Conservation (phyloP, 2,329 filamentous ascomycete genomes). For the Alternaria burnsii region DNA sequence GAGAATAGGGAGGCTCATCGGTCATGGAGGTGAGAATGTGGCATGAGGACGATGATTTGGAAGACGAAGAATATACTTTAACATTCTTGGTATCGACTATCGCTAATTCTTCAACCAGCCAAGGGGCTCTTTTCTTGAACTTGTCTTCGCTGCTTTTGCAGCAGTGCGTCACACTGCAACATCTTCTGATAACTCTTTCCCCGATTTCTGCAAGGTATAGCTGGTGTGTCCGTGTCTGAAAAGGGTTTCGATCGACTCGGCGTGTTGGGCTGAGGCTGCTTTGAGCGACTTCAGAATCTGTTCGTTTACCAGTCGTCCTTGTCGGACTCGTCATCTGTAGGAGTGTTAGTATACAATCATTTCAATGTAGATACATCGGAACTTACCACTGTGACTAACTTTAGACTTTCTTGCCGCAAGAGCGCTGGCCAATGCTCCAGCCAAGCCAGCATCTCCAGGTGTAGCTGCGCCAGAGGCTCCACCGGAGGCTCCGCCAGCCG, state of each 20-base stretch:
- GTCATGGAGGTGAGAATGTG: neutral
- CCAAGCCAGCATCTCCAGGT: constrained; percentile 51
- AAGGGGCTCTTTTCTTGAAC: neutral
- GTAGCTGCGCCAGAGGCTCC: constrained; percentile 40
- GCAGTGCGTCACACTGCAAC: neutral
- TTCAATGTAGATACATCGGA: constrained; percentile 1
- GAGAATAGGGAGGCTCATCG: neutral
- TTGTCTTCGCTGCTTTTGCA: neutral
- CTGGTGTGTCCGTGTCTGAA: neutral
- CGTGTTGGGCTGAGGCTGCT: constrained; percentile 1
- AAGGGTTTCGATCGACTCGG: neutral
- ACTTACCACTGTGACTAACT: constrained; percentile 89
- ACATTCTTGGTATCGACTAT: constrained; percentile 17
- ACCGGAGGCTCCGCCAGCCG: constrained; percentile 60
- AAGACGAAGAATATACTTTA: constrained; percentile 11
- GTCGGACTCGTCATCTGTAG: constrained; percentile 76
- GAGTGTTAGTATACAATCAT: constrained; percentile 35
- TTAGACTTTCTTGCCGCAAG: constrained; percentile 89
- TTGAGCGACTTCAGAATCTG: neutral
- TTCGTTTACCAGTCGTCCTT: constrained; percentile 74
- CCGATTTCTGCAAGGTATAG: neutral
- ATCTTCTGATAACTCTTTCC: neutral
- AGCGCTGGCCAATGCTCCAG: constrained; percentile 75
- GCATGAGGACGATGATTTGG: neutral
- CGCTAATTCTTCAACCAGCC: neutral